Conservation (phyloP, 2,329 filamentous ascomycete genomes). For the Penicillium paneum region DNA sequence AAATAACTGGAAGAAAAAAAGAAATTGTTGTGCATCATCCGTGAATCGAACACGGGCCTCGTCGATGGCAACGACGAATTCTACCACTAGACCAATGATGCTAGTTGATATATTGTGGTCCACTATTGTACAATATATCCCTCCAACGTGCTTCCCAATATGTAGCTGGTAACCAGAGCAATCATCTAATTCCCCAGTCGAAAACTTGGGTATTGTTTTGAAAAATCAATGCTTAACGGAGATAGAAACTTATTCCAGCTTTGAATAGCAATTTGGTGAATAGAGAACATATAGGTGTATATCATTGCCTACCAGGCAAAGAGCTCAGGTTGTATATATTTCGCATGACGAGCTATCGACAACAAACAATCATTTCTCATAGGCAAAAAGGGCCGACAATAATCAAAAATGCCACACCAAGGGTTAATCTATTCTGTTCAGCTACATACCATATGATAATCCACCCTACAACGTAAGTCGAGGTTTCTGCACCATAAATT, state of each 20-base stretch:
- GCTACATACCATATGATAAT: not conserved
- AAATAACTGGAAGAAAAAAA: not conserved
- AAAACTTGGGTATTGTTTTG: not conserved
- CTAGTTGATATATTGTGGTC: constrained; percentile 10
- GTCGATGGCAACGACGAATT: constrained; percentile 42
- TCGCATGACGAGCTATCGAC: not conserved
- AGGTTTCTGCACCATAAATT: too few species aligned
- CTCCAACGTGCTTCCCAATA: not conserved
- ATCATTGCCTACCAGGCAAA: too few species aligned
- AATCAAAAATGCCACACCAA: not conserved
- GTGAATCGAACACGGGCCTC: constrained; percentile 49
- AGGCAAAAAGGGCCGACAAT: not conserved
- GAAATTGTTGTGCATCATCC: constrained; percentile 40
- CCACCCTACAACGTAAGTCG: not conserved
- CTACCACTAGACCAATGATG: constrained; percentile 45
- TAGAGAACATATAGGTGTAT: not conserved
- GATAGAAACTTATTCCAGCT: not conserved
- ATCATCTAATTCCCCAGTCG: too few species aligned
- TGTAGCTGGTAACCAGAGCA: not conserved
- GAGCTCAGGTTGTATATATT: not conserved
- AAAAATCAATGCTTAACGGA: fast-evolving
- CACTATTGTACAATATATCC: not conserved
- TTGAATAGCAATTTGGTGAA: not conserved
- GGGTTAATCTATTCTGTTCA: too few species aligned
- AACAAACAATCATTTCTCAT: not conserved